Conservation (phyloP, 371 early-diverging fungal genomes). For the Rhizopus stolonifer region DNA sequence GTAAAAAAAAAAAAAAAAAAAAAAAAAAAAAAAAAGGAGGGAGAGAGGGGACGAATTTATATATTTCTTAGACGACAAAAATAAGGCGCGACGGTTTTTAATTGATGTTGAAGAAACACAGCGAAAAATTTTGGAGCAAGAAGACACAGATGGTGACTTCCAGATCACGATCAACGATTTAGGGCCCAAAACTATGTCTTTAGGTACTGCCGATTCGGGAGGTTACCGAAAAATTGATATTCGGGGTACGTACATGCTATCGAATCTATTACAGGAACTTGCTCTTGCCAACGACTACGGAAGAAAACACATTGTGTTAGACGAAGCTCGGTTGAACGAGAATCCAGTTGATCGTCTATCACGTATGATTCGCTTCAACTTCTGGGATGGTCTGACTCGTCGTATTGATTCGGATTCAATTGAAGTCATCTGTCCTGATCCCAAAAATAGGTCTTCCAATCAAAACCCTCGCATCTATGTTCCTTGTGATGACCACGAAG, state of each 20-base stretch:
- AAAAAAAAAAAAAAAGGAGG: not conserved
- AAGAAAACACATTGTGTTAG: conserved; percentile 81
- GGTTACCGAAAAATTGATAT: conserved; percentile 88
- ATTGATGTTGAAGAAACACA: conserved; percentile 87
- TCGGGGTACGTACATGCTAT: conserved; percentile 92
- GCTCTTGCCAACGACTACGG: conserved; percentile 88
- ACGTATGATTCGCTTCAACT: conserved; percentile 87
- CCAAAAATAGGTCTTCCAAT: conserved; percentile 87
- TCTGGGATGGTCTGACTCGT: conserved; percentile 94
- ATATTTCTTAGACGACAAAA: conserved; percentile 66
- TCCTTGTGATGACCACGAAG: conserved; percentile 78
- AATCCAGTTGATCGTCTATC: conserved; percentile 90
- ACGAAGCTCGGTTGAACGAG: conserved; percentile 87
- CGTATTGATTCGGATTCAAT: conserved; percentile 91
- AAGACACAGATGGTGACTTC: conserved; percentile 93
- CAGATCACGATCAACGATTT: conserved; percentile 93
- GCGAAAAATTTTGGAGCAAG: conserved; percentile 80
- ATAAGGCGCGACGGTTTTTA: conserved; percentile 73
- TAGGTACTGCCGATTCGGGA: conserved; percentile 86
- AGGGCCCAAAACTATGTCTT: conserved; percentile 87
- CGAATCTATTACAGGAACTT: conserved; percentile 93
- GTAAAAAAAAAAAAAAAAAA: not conserved
- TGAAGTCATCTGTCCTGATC: conserved; percentile 88
- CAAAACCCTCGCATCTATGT: conserved; percentile 87
- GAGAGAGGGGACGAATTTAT: too few relatives aligned